phyloP scores from a whole-genome alignment of 768 basidiomycete genomes.

The Suillus bovinus region DNA sequence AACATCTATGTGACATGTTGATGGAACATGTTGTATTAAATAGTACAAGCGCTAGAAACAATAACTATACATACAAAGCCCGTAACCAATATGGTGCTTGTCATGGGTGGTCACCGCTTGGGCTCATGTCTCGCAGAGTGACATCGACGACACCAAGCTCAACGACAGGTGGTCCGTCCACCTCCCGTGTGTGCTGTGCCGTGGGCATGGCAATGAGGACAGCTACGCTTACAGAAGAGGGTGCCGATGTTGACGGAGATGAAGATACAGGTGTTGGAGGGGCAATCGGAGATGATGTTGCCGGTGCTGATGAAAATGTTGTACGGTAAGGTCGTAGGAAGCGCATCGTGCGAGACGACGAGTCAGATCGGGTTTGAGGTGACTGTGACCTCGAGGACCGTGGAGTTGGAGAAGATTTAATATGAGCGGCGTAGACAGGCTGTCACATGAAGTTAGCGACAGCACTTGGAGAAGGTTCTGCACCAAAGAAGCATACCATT shows the following conservation, averaged over 20 bases:
- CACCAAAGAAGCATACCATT: conserved; percentile 20
- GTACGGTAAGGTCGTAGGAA: conserved; percentile 21
- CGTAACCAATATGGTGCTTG: neutral
- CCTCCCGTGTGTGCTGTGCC: conserved; percentile 16
- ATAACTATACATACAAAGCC: neutral
- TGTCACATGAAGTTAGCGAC: conserved; percentile 8
- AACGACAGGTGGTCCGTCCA: conserved; percentile 30
- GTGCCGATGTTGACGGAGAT: conserved; percentile 11
- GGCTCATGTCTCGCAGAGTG: neutral
- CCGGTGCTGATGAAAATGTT: conserved; percentile 17
- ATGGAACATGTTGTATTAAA: neutral
- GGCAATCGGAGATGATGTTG: conserved; percentile 8
- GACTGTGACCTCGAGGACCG: conserved; percentile 2
- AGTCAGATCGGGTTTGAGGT: conserved; percentile 8
- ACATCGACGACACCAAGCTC: conserved; percentile 35
- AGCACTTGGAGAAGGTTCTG: neutral
- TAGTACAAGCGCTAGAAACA: neutral
- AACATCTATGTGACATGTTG: neutral
- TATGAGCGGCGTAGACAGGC: conserved; percentile 27
- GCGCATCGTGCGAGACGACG: conserved; percentile 14
- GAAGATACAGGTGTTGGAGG: conserved; percentile 2
- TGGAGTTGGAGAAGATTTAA: conserved; percentile 15
- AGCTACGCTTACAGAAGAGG: conserved; percentile 36
- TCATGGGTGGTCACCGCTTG: neutral
- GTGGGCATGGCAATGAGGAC: conserved; percentile 49